These are phyloP conservation scores for Russula sp. DNA, from an alignment of 768 basidiomycete species.

Conservation along the genomic window DNA sequence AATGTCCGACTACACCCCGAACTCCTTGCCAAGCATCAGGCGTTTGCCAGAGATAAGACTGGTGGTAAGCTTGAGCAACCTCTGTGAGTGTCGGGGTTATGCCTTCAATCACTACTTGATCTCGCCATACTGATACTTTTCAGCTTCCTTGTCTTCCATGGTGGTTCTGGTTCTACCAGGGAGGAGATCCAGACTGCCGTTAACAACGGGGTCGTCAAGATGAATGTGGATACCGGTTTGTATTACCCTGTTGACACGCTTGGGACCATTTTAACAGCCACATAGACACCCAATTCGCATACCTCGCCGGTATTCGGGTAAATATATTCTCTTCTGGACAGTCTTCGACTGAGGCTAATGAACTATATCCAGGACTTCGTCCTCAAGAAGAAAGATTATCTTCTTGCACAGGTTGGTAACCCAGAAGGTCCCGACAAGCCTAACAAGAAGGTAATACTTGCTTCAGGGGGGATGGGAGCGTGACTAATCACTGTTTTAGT, in stretches of 20 bases:
- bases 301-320: slow-evolving; percentile 78
- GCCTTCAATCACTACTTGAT: not conserved
- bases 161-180: slow-evolving; percentile 95
- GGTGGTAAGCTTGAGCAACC: slow-evolving; percentile 64
- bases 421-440: slow-evolving; percentile 96
- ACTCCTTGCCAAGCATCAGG: slow-evolving; percentile 88
- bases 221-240: slow-evolving; percentile 91
- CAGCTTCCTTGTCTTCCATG: slow-evolving; percentile 99
- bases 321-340: slow-evolving; percentile 20
- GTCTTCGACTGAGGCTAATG: not conserved
- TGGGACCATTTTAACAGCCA: slow-evolving; percentile 11
- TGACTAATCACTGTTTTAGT: slow-evolving; percentile 37
- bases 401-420: slow-evolving; percentile 90
- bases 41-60: slow-evolving; percentile 61
- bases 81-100: slow-evolving; percentile 48
- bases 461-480: not conserved
- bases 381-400: slow-evolving; percentile 78
- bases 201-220: slow-evolving; percentile 90
- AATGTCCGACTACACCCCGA: slow-evolving; percentile 93
- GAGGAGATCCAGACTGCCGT: slow-evolving; percentile 95
- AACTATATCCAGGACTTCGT: slow-evolving; percentile 65
- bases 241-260: not conserved
- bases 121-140: not conserved
- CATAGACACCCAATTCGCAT: slow-evolving; percentile 88
- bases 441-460: slow-evolving; percentile 82